These are phyloP conservation scores for Raffaelea arxii DNA, from an alignment of 2,329 filamentous ascomycete genomes.

Conservation along the genomic window DNA sequence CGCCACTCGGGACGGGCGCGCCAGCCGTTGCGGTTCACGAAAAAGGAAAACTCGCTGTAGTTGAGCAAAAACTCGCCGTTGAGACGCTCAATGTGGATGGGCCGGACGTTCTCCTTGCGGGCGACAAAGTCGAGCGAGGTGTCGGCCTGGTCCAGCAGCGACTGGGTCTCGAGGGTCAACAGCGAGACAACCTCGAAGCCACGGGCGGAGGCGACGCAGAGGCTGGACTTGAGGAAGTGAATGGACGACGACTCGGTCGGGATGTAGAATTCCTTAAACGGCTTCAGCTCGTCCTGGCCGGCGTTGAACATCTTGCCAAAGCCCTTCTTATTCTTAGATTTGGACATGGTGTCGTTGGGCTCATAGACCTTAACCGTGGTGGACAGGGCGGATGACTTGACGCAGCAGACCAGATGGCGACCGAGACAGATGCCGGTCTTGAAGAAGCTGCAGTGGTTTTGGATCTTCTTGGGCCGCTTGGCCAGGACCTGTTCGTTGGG, in stretches of 20 bases:
- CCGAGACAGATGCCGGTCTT: conserved; percentile 92
- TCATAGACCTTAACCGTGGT: conserved; percentile 99
- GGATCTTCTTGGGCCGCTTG: conserved; percentile 90
- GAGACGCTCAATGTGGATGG: conserved; percentile 93
- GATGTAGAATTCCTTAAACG: conserved; percentile 98
- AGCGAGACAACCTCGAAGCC: conserved; percentile 96
- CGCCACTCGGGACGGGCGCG: conserved; percentile 91
- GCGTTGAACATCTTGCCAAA: conserved; percentile 91
- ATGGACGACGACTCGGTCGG: conserved; percentile 97
- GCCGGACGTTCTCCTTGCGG: conserved; percentile 83
- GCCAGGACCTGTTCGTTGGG: conserved; percentile 69
- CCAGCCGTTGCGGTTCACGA: conserved; percentile 98
- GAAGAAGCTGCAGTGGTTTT: conserved; percentile 97
- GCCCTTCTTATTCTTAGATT: conserved; percentile 91
- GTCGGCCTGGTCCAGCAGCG: conserved; percentile 91
- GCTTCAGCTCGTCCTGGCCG: conserved; percentile 88
- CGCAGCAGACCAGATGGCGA: conserved; percentile 88
- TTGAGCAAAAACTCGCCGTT: conserved; percentile 96
- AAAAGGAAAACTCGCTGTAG: conserved; percentile 98
- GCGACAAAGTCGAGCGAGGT: conserved; percentile 96
- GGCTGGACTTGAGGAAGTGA: conserved; percentile 91
- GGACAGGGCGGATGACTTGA: conserved; percentile 86
- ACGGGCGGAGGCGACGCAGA: conserved; percentile 90
- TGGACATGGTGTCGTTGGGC: conserved; percentile 87
- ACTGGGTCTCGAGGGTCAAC: conserved; percentile 96